Evolutionary conservation across 345 rosid genomes (phyloP).

Genomic region (Abelmoschus esculentus): DNA sequence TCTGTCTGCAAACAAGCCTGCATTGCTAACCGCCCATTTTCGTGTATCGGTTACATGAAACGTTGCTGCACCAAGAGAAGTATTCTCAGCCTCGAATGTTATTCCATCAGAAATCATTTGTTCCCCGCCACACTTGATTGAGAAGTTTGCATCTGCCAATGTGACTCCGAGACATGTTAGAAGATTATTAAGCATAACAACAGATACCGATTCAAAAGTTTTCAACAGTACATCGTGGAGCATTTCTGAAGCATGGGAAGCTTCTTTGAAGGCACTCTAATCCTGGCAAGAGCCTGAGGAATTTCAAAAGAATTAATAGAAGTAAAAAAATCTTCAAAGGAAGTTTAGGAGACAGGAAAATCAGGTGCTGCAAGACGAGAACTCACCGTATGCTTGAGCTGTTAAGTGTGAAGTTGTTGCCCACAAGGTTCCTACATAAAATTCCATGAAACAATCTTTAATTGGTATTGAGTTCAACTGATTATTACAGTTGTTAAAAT

Average conservation of each 20-base stretch:
- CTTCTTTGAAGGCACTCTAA: constrained; percentile 32
- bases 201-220: not conserved
- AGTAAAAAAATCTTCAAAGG: too few relatives aligned
- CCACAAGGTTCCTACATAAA: constrained; percentile 26
- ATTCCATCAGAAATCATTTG: constrained; percentile 20
- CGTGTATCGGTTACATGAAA: constrained; percentile 20
- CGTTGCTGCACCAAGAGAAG: not conserved
- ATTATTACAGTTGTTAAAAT: not conserved
- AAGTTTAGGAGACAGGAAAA: not conserved
- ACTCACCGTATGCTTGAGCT: constrained; percentile 20
- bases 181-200: not conserved
- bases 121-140: constrained; percentile 28
- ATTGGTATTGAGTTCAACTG: not conserved
- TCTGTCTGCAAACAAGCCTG: constrained; percentile 39
- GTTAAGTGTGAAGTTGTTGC: constrained; percentile 29
- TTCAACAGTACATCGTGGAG: constrained; percentile 17
- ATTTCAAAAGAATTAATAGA: not conserved
- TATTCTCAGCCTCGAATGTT: constrained; percentile 33
- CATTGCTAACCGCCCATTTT: constrained; percentile 58
- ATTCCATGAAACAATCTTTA: not conserved
- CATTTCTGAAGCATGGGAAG: constrained; percentile 23
- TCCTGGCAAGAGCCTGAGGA: constrained; percentile 24
- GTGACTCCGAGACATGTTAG: not conserved
- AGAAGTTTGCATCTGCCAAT: constrained; percentile 22
- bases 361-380: too few relatives aligned